phyloP scores from a whole-genome alignment of 176 grass and related monocot genomes.

The Melocanna baccifera region DNA sequence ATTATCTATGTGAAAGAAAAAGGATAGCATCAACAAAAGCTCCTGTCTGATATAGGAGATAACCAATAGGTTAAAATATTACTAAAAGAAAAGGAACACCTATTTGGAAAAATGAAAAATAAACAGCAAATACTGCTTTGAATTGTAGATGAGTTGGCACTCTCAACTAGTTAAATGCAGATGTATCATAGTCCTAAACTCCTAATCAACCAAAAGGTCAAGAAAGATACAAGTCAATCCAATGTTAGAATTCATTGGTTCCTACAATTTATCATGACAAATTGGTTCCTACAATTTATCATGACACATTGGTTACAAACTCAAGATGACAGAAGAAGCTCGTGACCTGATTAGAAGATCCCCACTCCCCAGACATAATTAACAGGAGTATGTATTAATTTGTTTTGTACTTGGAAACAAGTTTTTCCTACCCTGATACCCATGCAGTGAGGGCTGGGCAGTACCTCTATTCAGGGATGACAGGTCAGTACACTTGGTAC shows the following conservation, averaged over 20 bases:
- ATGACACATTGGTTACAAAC: neutral
- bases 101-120: neutral
- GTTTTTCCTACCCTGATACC: neutral
- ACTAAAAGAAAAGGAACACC: neutral
- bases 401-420: neutral
- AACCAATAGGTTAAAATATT: neutral
- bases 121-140: neutral
- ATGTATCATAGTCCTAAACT: neutral
- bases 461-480: neutral
- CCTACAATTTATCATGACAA: neutral
- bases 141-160: neutral
- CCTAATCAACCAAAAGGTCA: constrained; percentile 11
- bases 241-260: neutral
- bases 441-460: constrained; percentile 3
- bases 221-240: neutral
- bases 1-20: constrained; percentile 66
- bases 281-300: too few relatives aligned
- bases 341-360: neutral
- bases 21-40: neutral
- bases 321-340: neutral
- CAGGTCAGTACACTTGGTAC: neutral
- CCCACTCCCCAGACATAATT: neutral
- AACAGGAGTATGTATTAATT: neutral
- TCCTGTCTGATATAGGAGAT: neutral
- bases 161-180: neutral